Evolutionary conservation across 495 filamentous ascomycete genomes (phyloP), one percentile per base, ranked within the genome.

Genomic region (Thermothielavioides terrestris): DNA sequence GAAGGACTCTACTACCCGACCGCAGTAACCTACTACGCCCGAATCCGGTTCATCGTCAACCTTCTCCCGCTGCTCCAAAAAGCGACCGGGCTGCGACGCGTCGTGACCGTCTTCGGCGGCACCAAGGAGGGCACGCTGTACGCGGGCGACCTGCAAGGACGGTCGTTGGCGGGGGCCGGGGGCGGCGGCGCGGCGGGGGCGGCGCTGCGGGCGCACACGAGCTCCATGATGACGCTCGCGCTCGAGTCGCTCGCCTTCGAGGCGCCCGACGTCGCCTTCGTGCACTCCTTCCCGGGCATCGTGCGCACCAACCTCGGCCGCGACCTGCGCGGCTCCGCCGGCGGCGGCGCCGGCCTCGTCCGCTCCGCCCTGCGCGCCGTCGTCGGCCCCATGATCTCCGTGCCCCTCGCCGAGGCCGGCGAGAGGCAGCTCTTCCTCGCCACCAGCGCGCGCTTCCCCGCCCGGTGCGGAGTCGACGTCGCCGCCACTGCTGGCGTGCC

Each of bases 1-100:
- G 85, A 88, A 62, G 73, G 69, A 17, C 67, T 88, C 11, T 68
- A 81, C 53, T 63, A 66, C 27, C 71, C 72, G 46, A 63, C 76
- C 34, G 63, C 77, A 14, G 61, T 85, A 4, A 68, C 63, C 40
- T 81, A 79, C 65, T 86, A 86, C 63, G 67, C 77, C 22, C 80
- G 84, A 14, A 71, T 76, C 39, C 77, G 83, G 32, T 85, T 86
- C 60, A 72, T 76, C 20, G 48, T 63, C 35, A 82, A 84, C 56
- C 73, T 88, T 2, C 74, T 88, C 2, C 82, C 84, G 0, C 72
- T 77, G 0, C 57, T 88, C 0, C 64, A 64, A 22, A 41, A 57
- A 6, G 72, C 79, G 0, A 40, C 68, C 11, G 11, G 23, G 31
- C 70, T 78, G 12, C 74, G 76, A 1, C 78, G 84, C 2, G 79